Evolutionary conservation across 352 stramenopile genomes (phyloP), one percentile per base, ranked within the genome.

Genomic region (Elongisporangium senticosum): DNA sequence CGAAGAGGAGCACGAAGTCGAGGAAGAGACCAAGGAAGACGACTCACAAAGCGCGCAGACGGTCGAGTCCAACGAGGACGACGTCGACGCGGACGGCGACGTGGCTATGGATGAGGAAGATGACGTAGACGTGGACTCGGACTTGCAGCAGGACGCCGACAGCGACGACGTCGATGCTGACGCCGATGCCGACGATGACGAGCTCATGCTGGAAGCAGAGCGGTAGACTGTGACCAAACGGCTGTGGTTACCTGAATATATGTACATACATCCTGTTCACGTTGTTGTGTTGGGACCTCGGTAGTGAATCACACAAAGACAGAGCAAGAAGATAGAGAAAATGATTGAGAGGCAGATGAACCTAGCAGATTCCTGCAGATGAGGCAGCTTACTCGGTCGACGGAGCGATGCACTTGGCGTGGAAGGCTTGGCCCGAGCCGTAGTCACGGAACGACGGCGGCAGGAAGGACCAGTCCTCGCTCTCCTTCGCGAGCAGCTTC

Each of bases 391-490:
- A 26, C 17, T 67, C 59, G 76, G 53, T 90, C 83, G 33, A 85
- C 70, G 21, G 83, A 43, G 33, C 67, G 39, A 93, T 74, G 63
- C 85, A 95, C 70, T 89, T 92, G 64, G 77, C 77, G 63, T 95
- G 85, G 68, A 90, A 93, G 40, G 85, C 79, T 65, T 91, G 74
- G 47, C 83, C 85, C 19, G 81, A 88, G 24, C 78, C 68, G 62
- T 95, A 95, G 71, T 93, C 85, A 37, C 85, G 80, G 67, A 93
- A 93, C n/a, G 83, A 89, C 24, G 85, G 85, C 67, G 85, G 85
- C 49, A 95, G 59, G 49, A 89, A 93, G 11, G 79, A 78, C 70
- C 76, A 89, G 55, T 93, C 79, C 51, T 93, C 83, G 47, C 67
- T 86, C 61, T 93, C 83, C 68, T 91, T 93, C 49, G 72, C 69